These are phyloP conservation scores for Rhipidocladum racemiflorum DNA, from an alignment of 176 grass and related monocot genomes.

Conservation along the genomic window DNA sequence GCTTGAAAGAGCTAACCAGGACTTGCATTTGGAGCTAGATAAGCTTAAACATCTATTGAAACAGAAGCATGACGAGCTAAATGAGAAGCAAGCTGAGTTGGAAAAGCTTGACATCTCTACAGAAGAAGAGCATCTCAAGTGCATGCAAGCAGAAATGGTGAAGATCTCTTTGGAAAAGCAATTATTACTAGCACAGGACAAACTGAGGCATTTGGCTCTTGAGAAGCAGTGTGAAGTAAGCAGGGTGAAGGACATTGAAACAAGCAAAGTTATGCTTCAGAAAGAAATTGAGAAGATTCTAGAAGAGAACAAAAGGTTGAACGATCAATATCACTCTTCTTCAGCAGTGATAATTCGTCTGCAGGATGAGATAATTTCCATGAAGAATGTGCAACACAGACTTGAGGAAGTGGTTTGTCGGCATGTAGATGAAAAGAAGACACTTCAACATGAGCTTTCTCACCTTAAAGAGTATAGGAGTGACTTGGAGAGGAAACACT, in stretches of 20 bases:
- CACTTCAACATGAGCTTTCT: conserved; percentile 63
- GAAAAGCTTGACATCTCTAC: conserved; percentile 62
- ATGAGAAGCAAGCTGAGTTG: conserved; percentile 59
- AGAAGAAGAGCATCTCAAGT: conserved; percentile 71
- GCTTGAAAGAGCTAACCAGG: conserved; percentile 62
- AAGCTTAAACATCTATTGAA: conserved; percentile 53
- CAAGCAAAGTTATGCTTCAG: conserved; percentile 37
- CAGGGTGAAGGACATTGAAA: conserved; percentile 37
- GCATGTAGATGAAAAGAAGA: conserved; percentile 60
- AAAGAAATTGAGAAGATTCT: conserved; percentile 47
- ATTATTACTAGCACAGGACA: conserved; percentile 50
- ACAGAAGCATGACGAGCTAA: conserved; percentile 60
- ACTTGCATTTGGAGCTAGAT: conserved; percentile 52
- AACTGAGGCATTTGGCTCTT: conserved; percentile 53
- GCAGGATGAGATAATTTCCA: conserved; percentile 83
- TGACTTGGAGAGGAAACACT: conserved; percentile 65
- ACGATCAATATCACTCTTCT: conserved; percentile 56
- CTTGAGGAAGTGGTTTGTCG: conserved; percentile 57
- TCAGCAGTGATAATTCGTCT: conserved; percentile 63
- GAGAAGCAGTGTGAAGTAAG: conserved; percentile 56
- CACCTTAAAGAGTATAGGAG: conserved; percentile 60
- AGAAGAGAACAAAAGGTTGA: conserved; percentile 55
- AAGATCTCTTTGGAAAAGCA: conserved; percentile 67
- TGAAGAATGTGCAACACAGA: conserved; percentile 55
- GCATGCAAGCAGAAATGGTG: conserved; percentile 72